A percentile compares a stretch with the other conserved stretches of the same genome.
Conservation (phyloP, 2,329 filamentous ascomycete genomes). For the Fusarium protoensiforme region DNA sequence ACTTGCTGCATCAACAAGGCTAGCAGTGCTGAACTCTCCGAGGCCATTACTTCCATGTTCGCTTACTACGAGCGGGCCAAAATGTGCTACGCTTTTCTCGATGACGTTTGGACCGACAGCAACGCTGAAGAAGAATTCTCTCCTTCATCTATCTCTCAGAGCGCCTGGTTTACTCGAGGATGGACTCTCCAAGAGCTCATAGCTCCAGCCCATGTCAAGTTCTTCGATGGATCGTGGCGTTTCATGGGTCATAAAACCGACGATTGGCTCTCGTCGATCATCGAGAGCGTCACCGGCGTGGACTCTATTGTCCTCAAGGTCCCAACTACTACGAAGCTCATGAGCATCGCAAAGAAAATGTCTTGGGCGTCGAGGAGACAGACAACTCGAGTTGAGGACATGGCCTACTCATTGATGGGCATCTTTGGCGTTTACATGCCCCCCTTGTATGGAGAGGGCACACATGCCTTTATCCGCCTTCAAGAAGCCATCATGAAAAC, state of each 20-base stretch:
- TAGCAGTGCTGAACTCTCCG: not conserved
- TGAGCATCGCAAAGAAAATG: constrained; percentile 10
- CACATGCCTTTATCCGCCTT: not conserved
- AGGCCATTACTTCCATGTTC: not conserved
- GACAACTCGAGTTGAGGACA: not conserved
- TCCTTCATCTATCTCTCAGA: not conserved
- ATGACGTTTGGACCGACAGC: not conserved
- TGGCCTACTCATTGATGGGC: constrained; percentile 1
- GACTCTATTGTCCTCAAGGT: not conserved
- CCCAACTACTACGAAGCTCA: not conserved
- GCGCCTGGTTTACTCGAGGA: not conserved
- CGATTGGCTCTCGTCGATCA: not conserved
- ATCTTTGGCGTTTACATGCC: constrained; percentile 11
- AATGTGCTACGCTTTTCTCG: not conserved
- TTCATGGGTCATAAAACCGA: not conserved
- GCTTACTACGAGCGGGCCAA: not conserved
- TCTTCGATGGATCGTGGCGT: not conserved
- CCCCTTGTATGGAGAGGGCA: constrained; percentile 1
- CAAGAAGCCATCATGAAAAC: not conserved
- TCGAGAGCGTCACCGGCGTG: not conserved
- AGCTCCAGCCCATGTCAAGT: not conserved
- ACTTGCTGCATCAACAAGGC: not conserved
- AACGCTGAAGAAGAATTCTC: no score
- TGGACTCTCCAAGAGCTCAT: not conserved
- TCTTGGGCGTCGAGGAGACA: not conserved